A percentile compares a stretch with the other conserved stretches of the same genome.
Evolutionary conservation across 1,284 basidiomycete species (phyloP).

Genomic region (Neonothopanus nambi): DNA sequence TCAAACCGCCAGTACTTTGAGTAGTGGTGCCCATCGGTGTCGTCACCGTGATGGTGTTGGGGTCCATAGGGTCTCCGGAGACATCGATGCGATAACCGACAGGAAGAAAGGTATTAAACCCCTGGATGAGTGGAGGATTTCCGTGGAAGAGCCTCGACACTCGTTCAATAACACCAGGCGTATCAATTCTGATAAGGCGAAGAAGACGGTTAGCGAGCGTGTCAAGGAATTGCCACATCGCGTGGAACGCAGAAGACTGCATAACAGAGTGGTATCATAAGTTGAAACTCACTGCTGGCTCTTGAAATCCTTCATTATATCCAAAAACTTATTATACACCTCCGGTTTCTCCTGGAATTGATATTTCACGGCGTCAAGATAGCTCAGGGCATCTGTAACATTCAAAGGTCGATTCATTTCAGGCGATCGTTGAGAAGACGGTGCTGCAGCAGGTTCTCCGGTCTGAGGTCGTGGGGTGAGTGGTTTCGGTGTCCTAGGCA

Average conservation of each 20-base stretch:
- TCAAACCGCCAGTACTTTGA: slow-evolving; percentile 45
- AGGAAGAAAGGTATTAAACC: slow-evolving; percentile 99
- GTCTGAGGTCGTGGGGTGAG: slow-evolving; percentile 34
- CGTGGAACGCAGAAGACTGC: slow-evolving; percentile 4
- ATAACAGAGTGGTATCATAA: slow-evolving; percentile 5
- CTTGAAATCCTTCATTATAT: slow-evolving; percentile 99
- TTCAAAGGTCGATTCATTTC: slow-evolving; percentile 59
- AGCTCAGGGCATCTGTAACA: slow-evolving; percentile 93
- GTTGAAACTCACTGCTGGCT: slow-evolving; percentile 86
- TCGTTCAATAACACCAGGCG: slow-evolving; percentile 96
- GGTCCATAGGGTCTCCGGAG: slow-evolving; percentile 71
- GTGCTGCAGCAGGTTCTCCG: slow-evolving; percentile 12
- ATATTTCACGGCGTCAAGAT: slow-evolving; percentile 94
- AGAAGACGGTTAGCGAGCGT: slow-evolving; percentile 4
- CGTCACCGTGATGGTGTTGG: slow-evolving; percentile 90
- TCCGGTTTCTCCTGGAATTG: slow-evolving; percentile 93
- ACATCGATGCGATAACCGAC: slow-evolving; percentile 97
- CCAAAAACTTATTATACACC: slow-evolving; percentile 96
- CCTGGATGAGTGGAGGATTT: slow-evolving; percentile 92
- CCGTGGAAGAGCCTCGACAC: slow-evolving; percentile 95
- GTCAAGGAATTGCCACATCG: slow-evolving; percentile 11
- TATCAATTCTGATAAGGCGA: slow-evolving; percentile 79
- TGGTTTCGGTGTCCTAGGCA: slow-evolving; percentile 32
- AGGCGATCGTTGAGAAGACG: slow-evolving; percentile 22
- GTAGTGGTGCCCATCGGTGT: slow-evolving; percentile 87